phyloP scores from a whole-genome alignment of 345 rosid species.

The Excoecaria cochinchinensis region DNA sequence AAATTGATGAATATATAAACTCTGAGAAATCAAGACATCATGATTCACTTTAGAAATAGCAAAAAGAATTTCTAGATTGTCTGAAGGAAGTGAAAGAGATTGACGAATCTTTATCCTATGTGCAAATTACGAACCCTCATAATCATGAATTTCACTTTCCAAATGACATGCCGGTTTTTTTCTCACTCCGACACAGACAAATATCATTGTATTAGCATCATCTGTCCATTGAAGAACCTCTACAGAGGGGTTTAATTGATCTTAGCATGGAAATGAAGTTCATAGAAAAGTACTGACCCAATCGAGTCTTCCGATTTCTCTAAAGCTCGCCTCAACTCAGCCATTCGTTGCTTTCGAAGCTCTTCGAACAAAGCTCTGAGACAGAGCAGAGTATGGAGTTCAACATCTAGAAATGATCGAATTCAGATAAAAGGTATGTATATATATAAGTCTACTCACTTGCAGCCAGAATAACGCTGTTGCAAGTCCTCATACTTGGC shows the following conservation, averaged over 20 bases:
- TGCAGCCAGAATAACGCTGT: slow-evolving; percentile 58
- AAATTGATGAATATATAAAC: not conserved
- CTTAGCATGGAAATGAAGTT: not conserved
- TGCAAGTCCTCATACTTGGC: slow-evolving; percentile 76
- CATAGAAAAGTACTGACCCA: slow-evolving; percentile 24
- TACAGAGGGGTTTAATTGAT: no score
- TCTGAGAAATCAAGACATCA: not conserved
- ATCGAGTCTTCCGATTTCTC: slow-evolving; percentile 71
- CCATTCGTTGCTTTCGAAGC: slow-evolving; percentile 70
- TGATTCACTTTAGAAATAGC: not conserved
- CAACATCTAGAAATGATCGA: not conserved
- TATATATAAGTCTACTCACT: slow-evolving; percentile 39
- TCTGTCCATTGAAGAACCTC: not conserved
- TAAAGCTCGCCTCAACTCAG: slow-evolving; percentile 67
- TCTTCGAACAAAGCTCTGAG: slow-evolving; percentile 82
- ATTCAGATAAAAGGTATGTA: not conserved
- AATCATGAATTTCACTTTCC: no score
- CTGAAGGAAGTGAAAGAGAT: not conserved
- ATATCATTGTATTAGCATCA: not conserved
- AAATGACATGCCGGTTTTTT: not conserved
- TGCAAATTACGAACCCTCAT: no score
- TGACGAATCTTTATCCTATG: no score
- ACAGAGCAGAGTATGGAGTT: slow-evolving; percentile 12
- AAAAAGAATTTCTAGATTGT: slow-evolving; percentile 39
- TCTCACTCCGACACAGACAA: not conserved